Evolutionary conservation across 1,284 basidiomycete genomes (phyloP).

Genomic region (Sanghuangporus baumii): DNA sequence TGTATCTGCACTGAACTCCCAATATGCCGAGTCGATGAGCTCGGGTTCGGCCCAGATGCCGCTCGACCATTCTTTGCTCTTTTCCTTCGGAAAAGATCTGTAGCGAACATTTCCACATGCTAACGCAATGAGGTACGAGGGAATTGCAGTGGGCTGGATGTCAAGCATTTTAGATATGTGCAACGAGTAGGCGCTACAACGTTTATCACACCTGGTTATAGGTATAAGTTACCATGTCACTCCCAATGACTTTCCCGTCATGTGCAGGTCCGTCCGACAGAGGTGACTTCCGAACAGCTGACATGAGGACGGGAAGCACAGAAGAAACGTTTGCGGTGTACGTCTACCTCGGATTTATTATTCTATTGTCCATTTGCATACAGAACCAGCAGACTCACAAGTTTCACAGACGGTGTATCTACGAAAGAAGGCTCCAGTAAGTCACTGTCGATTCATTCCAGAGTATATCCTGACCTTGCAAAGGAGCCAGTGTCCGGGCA

Average conservation of each 20-base stretch:
- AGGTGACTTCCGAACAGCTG: conserved; percentile 75
- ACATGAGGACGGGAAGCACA: conserved; percentile 78
- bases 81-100: conserved; percentile 52
- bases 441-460: neutral
- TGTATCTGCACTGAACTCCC: conserved; percentile 87
- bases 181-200: neutral
- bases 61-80: conserved; percentile 68
- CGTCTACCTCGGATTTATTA: conserved; percentile 39
- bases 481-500: conserved; percentile 72
- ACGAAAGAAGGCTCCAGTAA: neutral
- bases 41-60: conserved; percentile 91
- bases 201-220: conserved; percentile 51
- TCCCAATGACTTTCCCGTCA: conserved; percentile 63
- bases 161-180: neutral
- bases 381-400: conserved; percentile 38
- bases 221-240: conserved; percentile 58
- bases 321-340: conserved; percentile 76
- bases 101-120: conserved; percentile 82
- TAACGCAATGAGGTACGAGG: conserved; percentile 85
- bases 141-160: conserved; percentile 71
- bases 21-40: conserved; percentile 72
- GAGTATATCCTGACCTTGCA: conserved; percentile 56
- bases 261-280: conserved; percentile 60
- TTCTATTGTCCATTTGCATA: neutral
- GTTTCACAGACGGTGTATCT: conserved; percentile 73